Evolutionary conservation across 768 basidiomycete genomes (phyloP).

Genomic region (Boletus rubescentipes): DNA sequence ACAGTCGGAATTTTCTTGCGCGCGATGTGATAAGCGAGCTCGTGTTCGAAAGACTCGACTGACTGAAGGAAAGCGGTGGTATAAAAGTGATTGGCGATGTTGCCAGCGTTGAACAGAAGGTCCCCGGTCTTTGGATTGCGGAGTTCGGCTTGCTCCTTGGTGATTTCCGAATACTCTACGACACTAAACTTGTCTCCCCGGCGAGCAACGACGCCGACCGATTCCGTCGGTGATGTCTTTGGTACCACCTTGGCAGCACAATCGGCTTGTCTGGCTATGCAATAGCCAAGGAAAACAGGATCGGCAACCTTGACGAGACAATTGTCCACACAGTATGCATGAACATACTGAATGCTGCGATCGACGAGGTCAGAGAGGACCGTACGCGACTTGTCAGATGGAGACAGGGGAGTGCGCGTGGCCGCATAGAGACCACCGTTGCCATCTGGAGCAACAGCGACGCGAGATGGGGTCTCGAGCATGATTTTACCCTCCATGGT

Average conservation of each 20-base stretch:
- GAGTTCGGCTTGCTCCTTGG: constrained; percentile 79
- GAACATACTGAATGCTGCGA: constrained; percentile 83
- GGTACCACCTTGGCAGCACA: constrained; percentile 97
- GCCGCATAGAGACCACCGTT: constrained; percentile 98
- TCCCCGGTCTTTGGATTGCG: constrained; percentile 69
- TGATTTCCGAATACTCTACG: constrained; percentile 97
- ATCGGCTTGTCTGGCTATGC: constrained; percentile 83
- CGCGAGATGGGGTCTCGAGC: constrained; percentile 70
- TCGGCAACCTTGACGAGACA: constrained; percentile 97
- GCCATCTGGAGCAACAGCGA: constrained; percentile 97
- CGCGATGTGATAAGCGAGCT: constrained; percentile 97
- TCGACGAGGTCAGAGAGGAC: constrained; percentile 81
- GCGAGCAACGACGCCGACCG: constrained; percentile 91
- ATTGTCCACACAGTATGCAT: constrained; percentile 98
- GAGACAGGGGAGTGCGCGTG: constrained; percentile 71
- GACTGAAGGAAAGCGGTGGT: constrained; percentile 78
- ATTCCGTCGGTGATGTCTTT: constrained; percentile 81
- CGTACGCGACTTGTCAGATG: constrained; percentile 56
- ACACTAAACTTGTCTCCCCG: constrained; percentile 85
- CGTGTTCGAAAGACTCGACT: constrained; percentile 78
- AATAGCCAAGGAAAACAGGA: constrained; percentile 94
- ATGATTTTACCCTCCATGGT: constrained; percentile 93
- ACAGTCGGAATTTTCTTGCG: constrained; percentile 94
- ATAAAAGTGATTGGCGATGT: constrained; percentile 99
- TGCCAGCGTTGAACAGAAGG: constrained; percentile 89